Base-by-base conservation (phyloP, 2,329 filamentous ascomycete genomes). In the Exophiala dermatitidis region DNA sequence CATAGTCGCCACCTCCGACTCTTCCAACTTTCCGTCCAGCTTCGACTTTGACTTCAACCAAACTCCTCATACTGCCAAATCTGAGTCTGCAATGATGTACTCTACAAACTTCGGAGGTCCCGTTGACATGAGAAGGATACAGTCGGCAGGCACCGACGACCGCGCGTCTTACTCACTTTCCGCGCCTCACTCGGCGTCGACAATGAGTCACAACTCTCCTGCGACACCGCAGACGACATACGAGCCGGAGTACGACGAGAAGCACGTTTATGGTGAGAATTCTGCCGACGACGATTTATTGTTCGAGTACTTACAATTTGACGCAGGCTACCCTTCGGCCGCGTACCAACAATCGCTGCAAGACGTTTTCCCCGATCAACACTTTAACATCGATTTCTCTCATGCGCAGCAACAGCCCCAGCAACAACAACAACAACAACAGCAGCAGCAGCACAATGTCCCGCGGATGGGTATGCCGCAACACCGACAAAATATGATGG, bases 281-380 rank as follows among this genome's bases (percentile, higher is more conserved):
- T 62, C 61, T 63, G 58, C 60, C 63, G 67, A 65, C 59, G 67
- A 71, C 60, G 62, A 60, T 52, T 79, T 77, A 77, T 74, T 81
- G 73, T 72, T 80, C 70, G 72, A 80, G 67, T 82, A 80, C 85
- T 90, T 83, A 90, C 84, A 72, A 66, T 72, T 76, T 68, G 71
- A 76, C 71, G 66, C 65, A 69, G 73, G 66, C 69, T 74, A 69
- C 64, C 81, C 71, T 77, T 81, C 60, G 74, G 73, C 60, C 69
- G 64, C 60, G 53, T 67, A 51, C 67, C 65, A 60, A 54, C 59
- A 60, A 62, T 59, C 60, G 41, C 62, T 62, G 56, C 68, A 44
- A 64, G 74, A 57, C 74, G 76, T 37, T 74, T 83, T 29, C 86
- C 90, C 93, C 91, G 70, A 79, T 95, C 59, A 64, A 34, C 43